These are phyloP conservation scores for Crithidia bombi DNA, from an alignment of 208 protist genomes.

Conservation along the genomic window DNA sequence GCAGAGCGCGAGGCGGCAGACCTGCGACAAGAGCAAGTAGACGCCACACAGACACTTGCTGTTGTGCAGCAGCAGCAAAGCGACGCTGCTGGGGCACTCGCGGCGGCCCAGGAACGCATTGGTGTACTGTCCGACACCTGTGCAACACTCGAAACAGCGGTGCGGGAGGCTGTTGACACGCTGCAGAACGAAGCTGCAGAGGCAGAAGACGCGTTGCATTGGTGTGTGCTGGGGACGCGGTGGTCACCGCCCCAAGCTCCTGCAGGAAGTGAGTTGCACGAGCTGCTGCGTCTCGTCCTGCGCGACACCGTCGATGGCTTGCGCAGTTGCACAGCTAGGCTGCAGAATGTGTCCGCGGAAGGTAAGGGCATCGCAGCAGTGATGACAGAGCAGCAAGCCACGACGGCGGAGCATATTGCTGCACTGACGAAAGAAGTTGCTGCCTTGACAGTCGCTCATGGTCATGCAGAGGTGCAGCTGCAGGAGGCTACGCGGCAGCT, in stretches of 20 bases:
- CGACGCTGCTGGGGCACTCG: neutral
- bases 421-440: conserved; percentile 12
- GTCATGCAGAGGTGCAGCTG: conserved; percentile 15
- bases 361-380: conserved; percentile 1
- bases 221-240: conserved; percentile 12
- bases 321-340: neutral
- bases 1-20: neutral
- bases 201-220: conserved; percentile 2
- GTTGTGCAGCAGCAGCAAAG: conserved; percentile 18
- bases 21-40: conserved; percentile 10
- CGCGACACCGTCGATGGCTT: neutral
- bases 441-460: neutral
- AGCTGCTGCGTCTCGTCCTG: conserved; percentile 3
- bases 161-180: conserved; percentile 4
- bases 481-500: conserved; percentile 8
- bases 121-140: neutral
- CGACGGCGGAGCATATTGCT: conserved; percentile 11
- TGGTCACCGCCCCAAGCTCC: neutral
- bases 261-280: neutral
- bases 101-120: neutral
- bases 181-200: conserved; percentile 2
- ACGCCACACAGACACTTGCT: conserved; percentile 5
- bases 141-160: neutral
- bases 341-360: neutral
- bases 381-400: conserved; percentile 25